Conservation (phyloP, 108 stramenopile genomes). For the Pseudonitzschia delicatissima region DNA sequence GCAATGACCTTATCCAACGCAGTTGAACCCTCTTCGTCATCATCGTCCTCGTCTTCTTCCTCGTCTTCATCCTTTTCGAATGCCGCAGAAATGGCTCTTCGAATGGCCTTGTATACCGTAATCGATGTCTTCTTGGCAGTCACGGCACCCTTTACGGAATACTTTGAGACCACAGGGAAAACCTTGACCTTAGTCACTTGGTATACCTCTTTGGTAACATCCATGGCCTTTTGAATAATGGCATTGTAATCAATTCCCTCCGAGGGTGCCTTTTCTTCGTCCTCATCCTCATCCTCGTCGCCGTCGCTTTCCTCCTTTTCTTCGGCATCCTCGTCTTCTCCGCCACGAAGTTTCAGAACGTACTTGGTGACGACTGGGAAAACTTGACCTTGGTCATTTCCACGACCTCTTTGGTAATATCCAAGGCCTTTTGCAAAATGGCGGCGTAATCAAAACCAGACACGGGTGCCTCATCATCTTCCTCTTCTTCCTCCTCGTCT, state of each 20-base stretch:
- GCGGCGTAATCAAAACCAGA: background rate
- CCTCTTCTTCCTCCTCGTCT: slow-evolving; percentile 5
- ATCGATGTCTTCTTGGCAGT: slow-evolving; percentile 11
- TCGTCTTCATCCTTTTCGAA: slow-evolving; percentile 17
- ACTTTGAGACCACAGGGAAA: slow-evolving; percentile 4
- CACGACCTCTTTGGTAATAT: slow-evolving; percentile 5
- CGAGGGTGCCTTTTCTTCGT: background rate
- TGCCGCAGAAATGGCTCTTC: slow-evolving; percentile 18
- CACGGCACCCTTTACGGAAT: slow-evolving; percentile 12
- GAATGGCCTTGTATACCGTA: slow-evolving; percentile 4
- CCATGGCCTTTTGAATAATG: background rate
- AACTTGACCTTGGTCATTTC: too few species aligned
- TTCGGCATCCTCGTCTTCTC: slow-evolving; percentile 3
- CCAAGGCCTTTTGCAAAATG: background rate
- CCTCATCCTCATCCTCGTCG: slow-evolving; percentile 2
- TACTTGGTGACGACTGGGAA: background rate
- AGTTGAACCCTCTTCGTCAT: background rate
- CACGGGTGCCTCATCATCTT: background rate
- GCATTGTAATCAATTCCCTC: background rate
- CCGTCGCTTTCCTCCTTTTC: slow-evolving; percentile 3
- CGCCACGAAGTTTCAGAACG: slow-evolving; percentile 8
- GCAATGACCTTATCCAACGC: background rate
- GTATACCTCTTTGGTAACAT: too few species aligned
- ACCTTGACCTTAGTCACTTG: slow-evolving; percentile 15
- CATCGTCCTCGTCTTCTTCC: slow-evolving; percentile 6